phyloP scores from a whole-genome alignment of 768 basidiomycete species.

The Exsudoporus frostii region DNA sequence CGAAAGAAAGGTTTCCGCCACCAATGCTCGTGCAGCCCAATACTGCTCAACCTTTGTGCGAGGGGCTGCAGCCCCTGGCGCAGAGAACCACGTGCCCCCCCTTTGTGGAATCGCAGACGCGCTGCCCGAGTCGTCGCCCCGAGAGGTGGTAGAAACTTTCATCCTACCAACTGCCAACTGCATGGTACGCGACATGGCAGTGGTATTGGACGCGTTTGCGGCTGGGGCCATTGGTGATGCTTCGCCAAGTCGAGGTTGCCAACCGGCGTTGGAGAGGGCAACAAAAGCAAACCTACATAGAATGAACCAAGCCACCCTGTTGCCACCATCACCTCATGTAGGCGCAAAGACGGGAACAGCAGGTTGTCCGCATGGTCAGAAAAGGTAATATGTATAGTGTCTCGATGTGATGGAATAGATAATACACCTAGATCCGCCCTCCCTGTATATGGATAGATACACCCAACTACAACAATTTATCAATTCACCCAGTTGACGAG shows the following conservation, averaged over 20 bases:
- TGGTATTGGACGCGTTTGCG: not conserved
- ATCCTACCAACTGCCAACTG: constrained; percentile 21
- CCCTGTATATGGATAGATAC: constrained; percentile 11
- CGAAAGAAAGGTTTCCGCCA: constrained; percentile 59
- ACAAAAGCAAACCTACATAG: not conserved
- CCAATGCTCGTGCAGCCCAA: constrained; percentile 65
- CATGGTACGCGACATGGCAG: constrained; percentile 30
- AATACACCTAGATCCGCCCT: constrained; percentile 20
- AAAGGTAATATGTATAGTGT: not conserved
- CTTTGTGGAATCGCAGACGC: constrained; percentile 5
- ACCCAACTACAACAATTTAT: constrained; percentile 10
- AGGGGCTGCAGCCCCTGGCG: constrained; percentile 24
- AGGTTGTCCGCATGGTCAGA: not conserved
- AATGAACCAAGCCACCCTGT: not conserved
- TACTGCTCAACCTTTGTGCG: constrained; percentile 47
- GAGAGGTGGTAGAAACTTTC: not conserved
- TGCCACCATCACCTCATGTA: constrained; percentile 5
- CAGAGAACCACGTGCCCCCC: constrained; percentile 14
- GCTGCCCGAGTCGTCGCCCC: not conserved
- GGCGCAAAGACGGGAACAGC: not conserved
- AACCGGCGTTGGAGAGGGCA: not conserved
- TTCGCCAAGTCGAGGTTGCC: constrained; percentile 11
- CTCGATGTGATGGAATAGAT: constrained; percentile 15
- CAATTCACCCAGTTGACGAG: not conserved
- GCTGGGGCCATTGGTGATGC: not conserved